Base-by-base conservation (phyloP, 1,139 yeast species). In the Fermentozyma sake region DNA sequence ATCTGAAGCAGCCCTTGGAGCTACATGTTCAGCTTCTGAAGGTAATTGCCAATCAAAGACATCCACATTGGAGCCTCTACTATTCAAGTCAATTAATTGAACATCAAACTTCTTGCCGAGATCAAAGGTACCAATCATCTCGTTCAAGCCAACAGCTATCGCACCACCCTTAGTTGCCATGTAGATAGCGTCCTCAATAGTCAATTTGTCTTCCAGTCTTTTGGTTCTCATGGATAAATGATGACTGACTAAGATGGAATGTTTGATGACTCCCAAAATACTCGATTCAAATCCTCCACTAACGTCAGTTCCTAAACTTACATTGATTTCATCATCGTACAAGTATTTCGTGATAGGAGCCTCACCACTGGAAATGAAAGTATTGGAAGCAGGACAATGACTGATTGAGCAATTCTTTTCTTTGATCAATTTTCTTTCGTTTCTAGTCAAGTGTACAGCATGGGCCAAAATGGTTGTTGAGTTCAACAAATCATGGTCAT, bases 131-230 rank as follows among this genome's bases (percentile, higher is more conserved):
- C 98, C 98, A 5, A 85, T 53, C 29, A 52, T 50, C 20, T 68
- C 52, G 1, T 61, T 71, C 48, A 85, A 49, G 5, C 76, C 76
- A 22, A 86, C 72, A 6, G 87, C 91, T 26, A 64, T 61, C 2
- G 98, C 96, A 16, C 98, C 97, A 15, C 96, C 97, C 41, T 76
- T 60, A 0, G 98, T 89, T 0, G 91, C 91, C 59, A 91, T 64
- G 49, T 72, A 85, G 16, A 91, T 56, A 3, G 78, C 93, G 36
- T 91, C 96, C 5, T 66, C 65, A 2, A 83, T 70, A 2, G 79
- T 60, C 23, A 91, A 58, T 48, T 78, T 79, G 26, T 49, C 54
- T 16, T 66, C 69, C 3, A 42, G 33, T 22, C 61, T 55, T 5
- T 48, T 46, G 7, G 61, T 51, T 33, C 67, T 69, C 82, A 86